phyloP scores from a whole-genome alignment of 2,329 filamentous ascomycete genomes.

The Aspergillus viridinutans region DNA sequence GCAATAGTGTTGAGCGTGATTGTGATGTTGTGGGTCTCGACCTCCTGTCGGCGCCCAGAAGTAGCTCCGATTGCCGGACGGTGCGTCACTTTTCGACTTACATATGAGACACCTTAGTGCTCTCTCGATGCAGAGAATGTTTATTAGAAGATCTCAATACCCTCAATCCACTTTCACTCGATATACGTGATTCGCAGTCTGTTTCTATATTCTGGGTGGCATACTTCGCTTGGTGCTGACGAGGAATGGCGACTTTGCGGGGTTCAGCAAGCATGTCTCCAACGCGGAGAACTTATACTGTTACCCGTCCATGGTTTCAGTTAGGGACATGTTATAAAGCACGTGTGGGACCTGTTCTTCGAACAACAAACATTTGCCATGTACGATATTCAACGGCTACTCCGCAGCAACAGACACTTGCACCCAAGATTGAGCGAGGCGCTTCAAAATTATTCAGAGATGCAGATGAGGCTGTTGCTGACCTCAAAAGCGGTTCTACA shows the following conservation, averaged over 20 bases:
- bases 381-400: constrained; percentile 20
- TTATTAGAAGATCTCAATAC: neutral
- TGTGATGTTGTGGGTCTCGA: neutral
- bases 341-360: constrained; percentile 9
- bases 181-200: neutral
- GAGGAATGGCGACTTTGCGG: constrained; percentile 24
- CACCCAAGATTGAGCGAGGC: constrained; percentile 26
- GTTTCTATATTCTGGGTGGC: neutral
- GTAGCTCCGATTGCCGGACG: constrained; percentile 22
- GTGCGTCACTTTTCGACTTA: constrained; percentile 12
- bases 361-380: neutral
- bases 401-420: constrained; percentile 12
- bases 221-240: neutral
- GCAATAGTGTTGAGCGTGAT: neutral
- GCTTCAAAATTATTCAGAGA: constrained; percentile 36
- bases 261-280: constrained; percentile 17
- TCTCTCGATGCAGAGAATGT: neutral
- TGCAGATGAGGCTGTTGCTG: constrained; percentile 66
- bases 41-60: constrained; percentile 25
- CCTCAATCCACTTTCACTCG: neutral
- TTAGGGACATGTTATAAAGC: constrained; percentile 14
- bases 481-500: constrained; percentile 65
- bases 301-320: constrained; percentile 20
- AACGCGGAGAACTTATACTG: constrained; percentile 20
- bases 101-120: neutral